phyloP scores from a whole-genome alignment of 148 eudicot species.

The Hydrangea macrophylla region DNA sequence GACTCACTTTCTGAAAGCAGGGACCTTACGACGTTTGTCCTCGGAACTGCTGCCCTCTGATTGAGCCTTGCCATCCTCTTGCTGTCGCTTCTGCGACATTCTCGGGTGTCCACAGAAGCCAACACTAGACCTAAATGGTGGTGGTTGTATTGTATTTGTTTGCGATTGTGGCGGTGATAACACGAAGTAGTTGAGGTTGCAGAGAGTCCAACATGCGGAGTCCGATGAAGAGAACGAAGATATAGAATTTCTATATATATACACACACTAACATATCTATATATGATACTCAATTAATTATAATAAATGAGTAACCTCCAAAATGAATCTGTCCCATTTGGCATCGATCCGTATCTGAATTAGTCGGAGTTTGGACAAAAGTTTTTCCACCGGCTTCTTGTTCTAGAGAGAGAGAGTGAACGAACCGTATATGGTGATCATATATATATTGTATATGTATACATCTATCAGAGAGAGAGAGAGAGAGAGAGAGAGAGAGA shows the following conservation, averaged over 20 bases:
- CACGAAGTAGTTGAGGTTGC: constrained; percentile 6
- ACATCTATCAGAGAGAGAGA: no score
- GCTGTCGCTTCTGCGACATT: constrained; percentile 64
- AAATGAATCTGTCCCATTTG: background rate
- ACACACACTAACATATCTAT: background rate
- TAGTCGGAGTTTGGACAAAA: constrained; percentile 4
- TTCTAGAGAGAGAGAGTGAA: no score
- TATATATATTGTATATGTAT: no score
- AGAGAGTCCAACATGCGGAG: constrained; percentile 1
- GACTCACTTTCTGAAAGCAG: constrained; percentile 42
- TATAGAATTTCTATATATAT: background rate
- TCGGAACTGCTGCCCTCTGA: constrained; percentile 35
- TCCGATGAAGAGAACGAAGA: constrained; percentile 1
- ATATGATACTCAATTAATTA: background rate
- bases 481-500: no score
- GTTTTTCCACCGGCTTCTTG: no score
- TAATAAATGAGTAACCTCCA: constrained; percentile 15
- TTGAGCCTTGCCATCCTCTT: constrained; percentile 35
- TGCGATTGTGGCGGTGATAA: background rate
- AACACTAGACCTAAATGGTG: background rate
- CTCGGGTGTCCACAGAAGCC: constrained; percentile 6
- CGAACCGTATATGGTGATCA: no score
- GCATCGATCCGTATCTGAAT: background rate
- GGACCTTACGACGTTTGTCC: constrained; percentile 41
- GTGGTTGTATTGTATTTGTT: background rate